phyloP scores from a whole-genome alignment of 768 basidiomycete species.

The Podaxis sp. region DNA sequence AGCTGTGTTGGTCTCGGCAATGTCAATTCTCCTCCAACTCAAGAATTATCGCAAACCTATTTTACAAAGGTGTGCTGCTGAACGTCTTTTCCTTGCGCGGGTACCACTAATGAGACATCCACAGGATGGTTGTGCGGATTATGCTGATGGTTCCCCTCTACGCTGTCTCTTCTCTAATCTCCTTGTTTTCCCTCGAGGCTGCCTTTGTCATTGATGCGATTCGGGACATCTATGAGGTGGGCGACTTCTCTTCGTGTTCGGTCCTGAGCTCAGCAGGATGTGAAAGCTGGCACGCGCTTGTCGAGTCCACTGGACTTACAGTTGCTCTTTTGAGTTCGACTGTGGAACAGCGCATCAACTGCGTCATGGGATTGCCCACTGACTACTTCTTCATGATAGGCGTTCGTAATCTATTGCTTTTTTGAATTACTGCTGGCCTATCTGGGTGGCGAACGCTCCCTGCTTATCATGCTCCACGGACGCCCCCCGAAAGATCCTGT shows the following conservation, averaged over 20 bases:
- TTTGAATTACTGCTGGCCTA: slow-evolving; percentile 80
- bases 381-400: slow-evolving; percentile 39
- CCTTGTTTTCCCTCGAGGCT: slow-evolving; percentile 89
- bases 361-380: slow-evolving; percentile 1
- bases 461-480: slow-evolving; percentile 90
- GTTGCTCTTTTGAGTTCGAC: neutral
- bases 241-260: slow-evolving; percentile 19
- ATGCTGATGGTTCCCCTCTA: slow-evolving; percentile 98
- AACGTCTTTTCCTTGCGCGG: neutral
- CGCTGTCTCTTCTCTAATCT: slow-evolving; percentile 86
- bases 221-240: slow-evolving; percentile 93
- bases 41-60: slow-evolving; percentile 84
- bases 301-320: neutral
- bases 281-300: neutral
- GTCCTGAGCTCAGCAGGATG: neutral
- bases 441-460: slow-evolving; percentile 89
- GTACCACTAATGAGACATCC: neutral
- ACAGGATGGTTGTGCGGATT: slow-evolving; percentile 88
- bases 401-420: slow-evolving; percentile 94
- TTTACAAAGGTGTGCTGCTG: slow-evolving; percentile 64
- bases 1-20: slow-evolving; percentile 69
- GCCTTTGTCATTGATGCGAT: slow-evolving; percentile 96
- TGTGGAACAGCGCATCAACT: neutral
- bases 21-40: slow-evolving; percentile 78
- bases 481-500: slow-evolving; percentile 84